Evolutionary conservation across 2,329 filamentous ascomycete genomes (phyloP).

Genomic region (Colletotrichum liaoningense): DNA sequence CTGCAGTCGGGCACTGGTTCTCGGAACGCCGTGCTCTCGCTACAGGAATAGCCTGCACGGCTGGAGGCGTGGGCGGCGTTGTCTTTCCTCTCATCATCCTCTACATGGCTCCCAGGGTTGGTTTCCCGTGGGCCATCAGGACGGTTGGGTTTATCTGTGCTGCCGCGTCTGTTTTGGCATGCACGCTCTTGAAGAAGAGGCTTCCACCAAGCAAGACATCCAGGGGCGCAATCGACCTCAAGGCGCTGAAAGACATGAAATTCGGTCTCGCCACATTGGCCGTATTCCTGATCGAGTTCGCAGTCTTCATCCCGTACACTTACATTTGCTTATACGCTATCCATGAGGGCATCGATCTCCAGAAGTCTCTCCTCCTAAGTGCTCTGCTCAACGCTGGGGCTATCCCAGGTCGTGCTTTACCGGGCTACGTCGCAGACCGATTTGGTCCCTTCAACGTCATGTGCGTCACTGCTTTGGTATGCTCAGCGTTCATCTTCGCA

Average conservation of each 20-base stretch:
- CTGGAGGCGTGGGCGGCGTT: slow-evolving; percentile 70
- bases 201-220: slow-evolving; percentile 60
- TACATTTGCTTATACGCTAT: slow-evolving; percentile 76
- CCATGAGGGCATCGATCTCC: slow-evolving; percentile 60
- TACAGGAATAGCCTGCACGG: slow-evolving; percentile 76
- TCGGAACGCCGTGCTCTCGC: slow-evolving; percentile 71
- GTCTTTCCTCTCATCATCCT: slow-evolving; percentile 54
- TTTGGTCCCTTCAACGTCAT: slow-evolving; percentile 78
- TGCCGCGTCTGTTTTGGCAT: slow-evolving; percentile 42
- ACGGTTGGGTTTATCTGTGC: slow-evolving; percentile 44
- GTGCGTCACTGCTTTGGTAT: slow-evolving; percentile 63
- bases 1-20: slow-evolving; percentile 78
- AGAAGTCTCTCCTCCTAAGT: slow-evolving; percentile 74
- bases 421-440: slow-evolving; percentile 75
- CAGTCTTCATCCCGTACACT: slow-evolving; percentile 73
- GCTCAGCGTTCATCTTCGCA: slow-evolving; percentile 61
- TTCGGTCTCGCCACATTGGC: slow-evolving; percentile 65
- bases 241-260: slow-evolving; percentile 60
- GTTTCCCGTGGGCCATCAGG: slow-evolving; percentile 47
- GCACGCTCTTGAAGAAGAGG: slow-evolving; percentile 50
- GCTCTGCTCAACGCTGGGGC: slow-evolving; percentile 78
- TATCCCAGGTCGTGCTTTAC: slow-evolving; percentile 74
- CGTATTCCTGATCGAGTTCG: slow-evolving; percentile 70
- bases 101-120: slow-evolving; percentile 41
- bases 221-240: slow-evolving; percentile 58